phyloP scores from a whole-genome alignment of 202 grass and related monocot genomes.

The Schoenoplectus triqueter region DNA sequence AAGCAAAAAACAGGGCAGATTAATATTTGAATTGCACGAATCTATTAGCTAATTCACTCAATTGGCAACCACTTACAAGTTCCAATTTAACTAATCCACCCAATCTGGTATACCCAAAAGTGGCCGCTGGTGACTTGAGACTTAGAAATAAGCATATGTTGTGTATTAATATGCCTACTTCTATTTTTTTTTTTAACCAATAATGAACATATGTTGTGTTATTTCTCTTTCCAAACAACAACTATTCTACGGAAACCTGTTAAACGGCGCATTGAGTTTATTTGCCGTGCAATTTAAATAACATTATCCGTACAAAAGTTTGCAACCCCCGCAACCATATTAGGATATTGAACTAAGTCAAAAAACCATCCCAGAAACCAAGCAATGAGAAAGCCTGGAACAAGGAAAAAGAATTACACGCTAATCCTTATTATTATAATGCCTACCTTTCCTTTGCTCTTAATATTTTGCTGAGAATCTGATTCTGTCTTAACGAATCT shows the following conservation, averaged over 20 bases:
- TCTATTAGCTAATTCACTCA: too few species aligned
- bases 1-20: too few species aligned
- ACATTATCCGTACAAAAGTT: not conserved
- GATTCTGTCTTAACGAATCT: slow-evolving; percentile 41
- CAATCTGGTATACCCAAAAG: too few species aligned
- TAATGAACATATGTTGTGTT: not conserved
- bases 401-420: slow-evolving; percentile 38
- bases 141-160: too few species aligned
- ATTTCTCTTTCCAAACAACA: not conserved
- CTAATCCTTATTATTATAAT: not conserved
- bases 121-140: too few species aligned
- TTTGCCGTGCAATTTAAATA: slow-evolving; percentile 33
- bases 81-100: too few species aligned
- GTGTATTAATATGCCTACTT: not conserved
- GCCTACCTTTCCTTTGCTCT: slow-evolving; percentile 32
- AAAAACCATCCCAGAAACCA: slow-evolving; percentile 19
- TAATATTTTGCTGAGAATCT: slow-evolving; percentile 41
- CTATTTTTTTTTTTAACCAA: not conserved
- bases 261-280: not conserved
- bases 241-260: not conserved
- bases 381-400: slow-evolving; percentile 29
- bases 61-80: too few species aligned
- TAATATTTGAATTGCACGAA: too few species aligned
- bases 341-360: not conserved
- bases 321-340: not conserved